Base-by-base conservation (phyloP, 305 asterid species). In the Fraxinus platypoda region DNA sequence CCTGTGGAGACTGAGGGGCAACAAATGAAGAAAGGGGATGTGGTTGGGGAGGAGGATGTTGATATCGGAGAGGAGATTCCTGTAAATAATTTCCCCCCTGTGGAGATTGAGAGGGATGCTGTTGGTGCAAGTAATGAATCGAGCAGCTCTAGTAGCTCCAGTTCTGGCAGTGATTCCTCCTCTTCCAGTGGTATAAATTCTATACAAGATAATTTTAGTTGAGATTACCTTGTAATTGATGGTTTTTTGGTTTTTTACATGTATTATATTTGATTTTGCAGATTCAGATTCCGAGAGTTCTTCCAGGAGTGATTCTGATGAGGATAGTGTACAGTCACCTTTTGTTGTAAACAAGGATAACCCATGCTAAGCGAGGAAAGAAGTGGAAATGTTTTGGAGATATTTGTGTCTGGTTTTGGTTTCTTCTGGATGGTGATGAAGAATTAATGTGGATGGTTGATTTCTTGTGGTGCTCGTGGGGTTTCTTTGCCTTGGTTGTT, bases 61-160 rank as follows among this genome's bases (percentile, higher is more conserved):
- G 99, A 97, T 79, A 93, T 97, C 77, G 99, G 91, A 74, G 98
- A 94, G 87, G 98, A 97, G 84, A 88, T 90, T 89, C 99, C 98
- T 1, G 95, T 86, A 0, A 84, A 94, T 8, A 91, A 88, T 84
- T 97, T 94, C 82, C 98, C 99, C 6, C 97, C 97, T 0, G 97
- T 94, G 76, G 98, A 93, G 82, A 96, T 94, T 74, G 98, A 94
- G 78, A 97, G 91, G 88, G 99, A 97, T 88, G 98, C 93, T 78
- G 97, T 89, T 1, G 84, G 76, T 30, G 86, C 57, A 25, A 85
- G 80, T 78, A 88, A 88, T 87, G 94, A 86, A 35, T 90, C 94
- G 82, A 91, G 95, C 79, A 90, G 97, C 81, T 91, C 98, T 6
- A 93, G 99, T 87, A 91, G 98, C 81, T 94, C 98, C 43, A 90